Base-by-base conservation (phyloP, 2,329 filamentous ascomycete genomes). In the Claviceps purpurea region DNA sequence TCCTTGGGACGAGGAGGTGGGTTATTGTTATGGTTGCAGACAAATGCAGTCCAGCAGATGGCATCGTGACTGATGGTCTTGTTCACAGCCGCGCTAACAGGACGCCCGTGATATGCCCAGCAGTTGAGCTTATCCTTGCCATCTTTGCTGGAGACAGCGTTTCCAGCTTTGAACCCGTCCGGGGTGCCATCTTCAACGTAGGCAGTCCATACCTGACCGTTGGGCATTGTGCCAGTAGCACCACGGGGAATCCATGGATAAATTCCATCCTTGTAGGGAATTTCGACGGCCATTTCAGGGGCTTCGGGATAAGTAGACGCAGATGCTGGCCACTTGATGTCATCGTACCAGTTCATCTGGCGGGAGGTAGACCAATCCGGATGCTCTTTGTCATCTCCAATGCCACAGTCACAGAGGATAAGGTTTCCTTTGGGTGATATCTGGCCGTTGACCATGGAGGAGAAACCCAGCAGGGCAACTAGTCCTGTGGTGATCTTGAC, bases 341-440 rank as follows among this genome's bases (percentile, higher is more conserved):
- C 63, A 46, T 65, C 51, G 51, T 71, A 71, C 69, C 69, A 71
- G 55, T 71, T 71, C 59, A 71, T 67, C 56, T 71, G 69, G 42
- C 69, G 69, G 45, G 69, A 71, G 5, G 69, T 71, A 6, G 69
- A 71, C 69, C 69, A 71, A 38, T 60, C 62, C 10, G 63, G 59
- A 42, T 71, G 65, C 6, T 62, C 61, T n/a, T 63, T 60, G 57
- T 71, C 69, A 53, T 69, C 65, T 5, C 69, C 69, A 51, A 71
- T 70, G 34, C 69, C 69, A 51, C 69, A 71, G 50, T 71, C 69
- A 34, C 68, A 68, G 47, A 71, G 65, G 41, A 71, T 61, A 41
- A 71, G 65, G 16, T 70, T 64, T 55, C 68, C 68, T 14, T 64
- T 61, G 38, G 60, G 59, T 39, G 62, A 58, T 50, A 59, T 59